These are phyloP conservation scores for Cercophora samala DNA, from an alignment of 495 filamentous ascomycete species.

Conservation along the genomic window DNA sequence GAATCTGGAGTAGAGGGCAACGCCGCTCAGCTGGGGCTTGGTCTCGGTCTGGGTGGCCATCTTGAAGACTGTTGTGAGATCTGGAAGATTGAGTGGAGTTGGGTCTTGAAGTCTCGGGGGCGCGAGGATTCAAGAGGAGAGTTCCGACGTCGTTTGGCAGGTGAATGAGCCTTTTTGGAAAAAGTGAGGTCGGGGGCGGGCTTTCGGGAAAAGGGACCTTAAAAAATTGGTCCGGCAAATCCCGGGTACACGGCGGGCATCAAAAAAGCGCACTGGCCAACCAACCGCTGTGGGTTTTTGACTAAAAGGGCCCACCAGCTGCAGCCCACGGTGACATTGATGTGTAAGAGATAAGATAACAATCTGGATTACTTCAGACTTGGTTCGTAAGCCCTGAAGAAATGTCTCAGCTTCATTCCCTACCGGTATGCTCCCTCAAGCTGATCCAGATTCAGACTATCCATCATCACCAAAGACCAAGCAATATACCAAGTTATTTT, in stretches of 20 bases:
- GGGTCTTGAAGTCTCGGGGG: slow-evolving; percentile 24
- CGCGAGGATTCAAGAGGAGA: slow-evolving; percentile 26
- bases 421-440: not conserved
- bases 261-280: slow-evolving; percentile 14
- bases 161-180: slow-evolving; percentile 35
- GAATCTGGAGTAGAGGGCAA: slow-evolving; percentile 73
- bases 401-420: not conserved
- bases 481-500: not conserved
- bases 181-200: slow-evolving; percentile 20
- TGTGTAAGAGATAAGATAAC: not conserved
- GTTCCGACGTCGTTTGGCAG: slow-evolving; percentile 17
- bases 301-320: not conserved
- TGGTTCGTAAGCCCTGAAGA: not conserved
- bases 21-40: slow-evolving; percentile 43
- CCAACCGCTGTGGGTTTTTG: not conserved
- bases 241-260: slow-evolving; percentile 24
- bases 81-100: slow-evolving; percentile 34
- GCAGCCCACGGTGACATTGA: too few relatives aligned
- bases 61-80: slow-evolving; percentile 28
- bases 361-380: not conserved
- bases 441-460: too few relatives aligned
- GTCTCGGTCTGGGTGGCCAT: slow-evolving; percentile 37
- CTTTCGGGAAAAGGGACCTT: slow-evolving; percentile 19
- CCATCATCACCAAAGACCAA: not conserved
- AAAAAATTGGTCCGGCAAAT: slow-evolving; percentile 35